Evolutionary conservation across 768 basidiomycete species (phyloP).

Genomic region (Lactarius hengduanensis): DNA sequence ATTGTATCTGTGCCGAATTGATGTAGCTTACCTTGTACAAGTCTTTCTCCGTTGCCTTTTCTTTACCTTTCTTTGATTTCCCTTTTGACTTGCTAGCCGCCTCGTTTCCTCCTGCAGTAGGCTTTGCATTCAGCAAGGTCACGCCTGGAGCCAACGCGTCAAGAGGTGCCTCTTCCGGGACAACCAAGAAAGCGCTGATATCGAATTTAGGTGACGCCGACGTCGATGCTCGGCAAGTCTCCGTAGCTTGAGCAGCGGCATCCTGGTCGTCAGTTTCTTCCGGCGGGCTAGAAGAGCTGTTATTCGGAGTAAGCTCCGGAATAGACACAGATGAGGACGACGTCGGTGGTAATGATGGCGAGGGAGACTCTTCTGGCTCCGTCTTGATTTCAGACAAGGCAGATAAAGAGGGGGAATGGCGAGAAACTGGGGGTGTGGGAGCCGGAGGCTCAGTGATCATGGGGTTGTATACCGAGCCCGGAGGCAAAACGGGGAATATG

Average conservation of each 20-base stretch:
- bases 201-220: constrained; percentile 19
- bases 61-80: constrained; percentile 28
- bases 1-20: not conserved
- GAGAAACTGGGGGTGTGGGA: constrained; percentile 12
- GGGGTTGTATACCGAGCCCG: constrained; percentile 44
- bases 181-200: constrained; percentile 28
- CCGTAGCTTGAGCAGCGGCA: not conserved
- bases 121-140: constrained; percentile 21
- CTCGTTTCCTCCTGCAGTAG: not conserved
- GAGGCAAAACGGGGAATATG: constrained; percentile 72
- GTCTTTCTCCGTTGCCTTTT: constrained; percentile 16
- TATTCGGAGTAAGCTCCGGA: constrained; percentile 30
- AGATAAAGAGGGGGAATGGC: constrained; percentile 25
- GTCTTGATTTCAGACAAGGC: constrained; percentile 15
- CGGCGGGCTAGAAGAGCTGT: constrained; percentile 31
- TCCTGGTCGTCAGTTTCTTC: constrained; percentile 24
- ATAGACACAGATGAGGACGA: constrained; percentile 27
- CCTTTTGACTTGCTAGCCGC: constrained; percentile 18
- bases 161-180: constrained; percentile 27
- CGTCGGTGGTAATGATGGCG: constrained; percentile 24
- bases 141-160: constrained; percentile 29
- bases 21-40: constrained; percentile 12
- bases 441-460: constrained; percentile 24
- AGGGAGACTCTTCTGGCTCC: constrained; percentile 25
- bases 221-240: constrained; percentile 13